Evolutionary conservation across 2,329 filamentous ascomycete genomes (phyloP).

Genomic region (Chaetomiaceae sp.): DNA sequence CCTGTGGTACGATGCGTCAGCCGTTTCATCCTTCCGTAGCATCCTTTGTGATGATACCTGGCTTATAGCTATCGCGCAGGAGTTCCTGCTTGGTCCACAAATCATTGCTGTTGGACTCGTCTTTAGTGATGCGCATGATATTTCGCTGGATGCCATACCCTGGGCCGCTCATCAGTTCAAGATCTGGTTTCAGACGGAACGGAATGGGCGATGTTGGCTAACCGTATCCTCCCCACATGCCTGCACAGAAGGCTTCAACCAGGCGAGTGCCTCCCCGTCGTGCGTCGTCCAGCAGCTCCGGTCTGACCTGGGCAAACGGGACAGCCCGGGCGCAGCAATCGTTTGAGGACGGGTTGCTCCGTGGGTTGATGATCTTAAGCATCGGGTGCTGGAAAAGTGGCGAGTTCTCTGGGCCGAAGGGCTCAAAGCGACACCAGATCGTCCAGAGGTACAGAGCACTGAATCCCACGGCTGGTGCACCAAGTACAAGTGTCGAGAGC

Average conservation of each 20-base stretch:
- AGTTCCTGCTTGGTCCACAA: neutral
- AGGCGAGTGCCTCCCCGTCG: neutral
- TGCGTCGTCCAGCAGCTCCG: neutral
- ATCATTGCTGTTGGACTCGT: neutral
- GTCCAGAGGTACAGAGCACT: neutral
- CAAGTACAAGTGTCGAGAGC: neutral
- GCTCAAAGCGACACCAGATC: neutral
- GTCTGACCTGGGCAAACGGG: neutral
- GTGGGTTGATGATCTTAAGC: neutral
- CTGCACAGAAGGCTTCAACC: neutral
- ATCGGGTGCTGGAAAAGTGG: neutral
- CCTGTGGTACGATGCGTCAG: neutral
- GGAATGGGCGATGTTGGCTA: neutral
- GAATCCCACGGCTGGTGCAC: neutral
- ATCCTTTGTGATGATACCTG: neutral
- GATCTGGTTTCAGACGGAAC: neutral
- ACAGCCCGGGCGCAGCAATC: neutral
- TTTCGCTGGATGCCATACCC: neutral
- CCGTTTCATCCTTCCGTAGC: neutral
- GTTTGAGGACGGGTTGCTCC: neutral
- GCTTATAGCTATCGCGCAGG: neutral
- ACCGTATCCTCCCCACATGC: neutral
- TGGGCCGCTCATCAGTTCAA: neutral
- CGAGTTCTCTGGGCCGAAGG: neutral
- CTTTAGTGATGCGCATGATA: neutral